Evolutionary conservation across 208 protist species (phyloP).

Genomic region (Herpetomonas tarakana): DNA sequence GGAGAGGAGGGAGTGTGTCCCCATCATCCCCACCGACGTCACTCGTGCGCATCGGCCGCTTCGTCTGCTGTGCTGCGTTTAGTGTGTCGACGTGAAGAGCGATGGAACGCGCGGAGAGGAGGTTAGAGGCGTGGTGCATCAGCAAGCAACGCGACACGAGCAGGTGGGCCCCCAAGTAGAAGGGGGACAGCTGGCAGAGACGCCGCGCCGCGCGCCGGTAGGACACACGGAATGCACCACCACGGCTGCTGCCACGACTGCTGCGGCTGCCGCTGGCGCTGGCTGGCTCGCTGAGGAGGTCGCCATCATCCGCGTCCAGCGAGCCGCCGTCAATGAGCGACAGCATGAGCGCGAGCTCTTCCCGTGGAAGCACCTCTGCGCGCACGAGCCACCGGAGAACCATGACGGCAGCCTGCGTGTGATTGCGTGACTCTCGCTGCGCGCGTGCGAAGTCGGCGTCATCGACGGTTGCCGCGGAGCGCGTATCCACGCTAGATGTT

Average conservation of each 20-base stretch:
- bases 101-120: too few species aligned
- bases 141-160: conserved; percentile 53
- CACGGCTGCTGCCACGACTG: neutral
- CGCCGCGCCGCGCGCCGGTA: conserved; percentile 18
- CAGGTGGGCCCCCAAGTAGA: conserved; percentile 61
- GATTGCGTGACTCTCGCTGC: neutral
- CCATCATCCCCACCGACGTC: too few species aligned
- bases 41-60: too few species aligned
- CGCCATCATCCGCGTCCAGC: too few species aligned
- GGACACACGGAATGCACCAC: neutral
- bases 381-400: conserved; percentile 43
- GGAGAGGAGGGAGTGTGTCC: neutral
- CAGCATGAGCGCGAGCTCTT: conserved; percentile 28
- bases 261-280: neutral
- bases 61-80: too few species aligned
- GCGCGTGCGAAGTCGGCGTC: neutral
- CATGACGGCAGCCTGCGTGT: conserved; percentile 32
- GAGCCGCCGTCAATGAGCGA: conserved; percentile 7
- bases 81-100: too few species aligned
- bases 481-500: neutral
- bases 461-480: neutral
- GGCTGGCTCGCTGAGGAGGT: too few species aligned
- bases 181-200: conserved; percentile 36
- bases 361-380: conserved; percentile 19
- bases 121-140: conserved; percentile 36